These are phyloP conservation scores for Moesziomyces globuligerus DNA, from an alignment of 1,284 basidiomycete genomes.

Conservation along the genomic window DNA sequence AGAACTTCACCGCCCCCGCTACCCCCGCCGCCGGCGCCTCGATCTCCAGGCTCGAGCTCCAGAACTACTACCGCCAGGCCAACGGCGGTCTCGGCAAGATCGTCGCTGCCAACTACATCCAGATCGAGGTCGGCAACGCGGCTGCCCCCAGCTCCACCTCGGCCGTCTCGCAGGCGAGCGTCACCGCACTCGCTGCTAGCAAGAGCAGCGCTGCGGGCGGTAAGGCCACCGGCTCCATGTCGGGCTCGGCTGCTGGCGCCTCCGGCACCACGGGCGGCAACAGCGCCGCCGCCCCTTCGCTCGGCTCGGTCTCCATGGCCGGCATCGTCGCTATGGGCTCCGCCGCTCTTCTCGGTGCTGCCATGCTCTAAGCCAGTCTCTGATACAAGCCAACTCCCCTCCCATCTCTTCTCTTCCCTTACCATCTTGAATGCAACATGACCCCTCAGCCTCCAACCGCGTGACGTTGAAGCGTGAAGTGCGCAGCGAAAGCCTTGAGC, in stretches of 20 bases:
- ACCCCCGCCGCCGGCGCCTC: slow-evolving; percentile 29
- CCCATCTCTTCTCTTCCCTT: background rate
- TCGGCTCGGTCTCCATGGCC: slow-evolving; percentile 21
- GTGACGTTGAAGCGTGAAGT: too few species aligned
- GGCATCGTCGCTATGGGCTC: slow-evolving; percentile 36
- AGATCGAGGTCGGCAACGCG: slow-evolving; percentile 44
- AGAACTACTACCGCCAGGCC: slow-evolving; percentile 44
- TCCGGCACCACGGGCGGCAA: slow-evolving; percentile 5
- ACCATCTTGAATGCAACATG: too few species aligned
- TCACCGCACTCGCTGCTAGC: slow-evolving; percentile 39
- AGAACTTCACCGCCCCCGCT: slow-evolving; percentile 48
- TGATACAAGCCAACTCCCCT: background rate
- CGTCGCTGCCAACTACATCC: slow-evolving; percentile 56
- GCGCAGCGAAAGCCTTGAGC: too few species aligned
- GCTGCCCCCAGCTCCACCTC: slow-evolving; percentile 39
- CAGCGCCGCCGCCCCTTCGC: slow-evolving; percentile 9
- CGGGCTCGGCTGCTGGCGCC: slow-evolving; percentile 11
- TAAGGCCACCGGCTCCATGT: slow-evolving; percentile 6
- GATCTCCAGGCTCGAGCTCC: slow-evolving; percentile 27
- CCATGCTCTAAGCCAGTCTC: slow-evolving; percentile 22
- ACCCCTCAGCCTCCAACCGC: too few species aligned
- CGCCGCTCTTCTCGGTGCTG: slow-evolving; percentile 33
- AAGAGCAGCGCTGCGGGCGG: slow-evolving; percentile 27
- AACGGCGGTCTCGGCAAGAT: slow-evolving; percentile 51
- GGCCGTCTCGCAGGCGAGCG: slow-evolving; percentile 29